These are phyloP conservation scores for Pythium brachiatum DNA, from an alignment of 352 stramenopile species.

Conservation along the genomic window DNA sequence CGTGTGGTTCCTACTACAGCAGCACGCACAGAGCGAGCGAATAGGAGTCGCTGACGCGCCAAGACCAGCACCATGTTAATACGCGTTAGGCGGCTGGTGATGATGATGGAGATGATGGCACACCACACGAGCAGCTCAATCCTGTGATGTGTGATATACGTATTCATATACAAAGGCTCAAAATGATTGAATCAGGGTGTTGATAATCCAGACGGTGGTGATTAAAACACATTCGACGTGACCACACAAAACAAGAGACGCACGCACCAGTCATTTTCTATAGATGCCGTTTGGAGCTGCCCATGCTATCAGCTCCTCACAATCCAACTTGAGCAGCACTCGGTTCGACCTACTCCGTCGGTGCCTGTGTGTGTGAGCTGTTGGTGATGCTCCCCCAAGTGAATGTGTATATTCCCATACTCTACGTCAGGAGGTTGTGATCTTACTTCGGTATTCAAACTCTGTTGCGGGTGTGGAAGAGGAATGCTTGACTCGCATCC, in stretches of 20 bases:
- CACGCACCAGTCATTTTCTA: slow-evolving; percentile 12
- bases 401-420: slow-evolving; percentile 28
- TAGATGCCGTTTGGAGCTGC: not conserved
- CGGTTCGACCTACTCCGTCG: too few relatives aligned
- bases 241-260: not conserved
- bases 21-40: slow-evolving; percentile 1
- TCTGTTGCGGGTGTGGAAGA: slow-evolving; percentile 85
- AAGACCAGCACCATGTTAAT: slow-evolving; percentile 8
- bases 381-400: not conserved
- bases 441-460: slow-evolving; percentile 57
- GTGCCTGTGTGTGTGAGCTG: too few relatives aligned
- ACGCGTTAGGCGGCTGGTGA: not conserved
- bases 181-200: not conserved
- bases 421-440: slow-evolving; percentile 81
- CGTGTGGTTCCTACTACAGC: not conserved
- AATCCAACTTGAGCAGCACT: not conserved
- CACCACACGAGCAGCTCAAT: not conserved
- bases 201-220: not conserved
- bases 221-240: not conserved
- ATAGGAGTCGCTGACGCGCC: slow-evolving; percentile 1
- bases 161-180: not conserved
- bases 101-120: not conserved
- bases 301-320: not conserved
- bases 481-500: slow-evolving; percentile 59
- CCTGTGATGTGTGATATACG: not conserved